Base-by-base conservation (phyloP, 2,329 filamentous ascomycete genomes). In the Aspergillus pseudoviridinutans region DNA sequence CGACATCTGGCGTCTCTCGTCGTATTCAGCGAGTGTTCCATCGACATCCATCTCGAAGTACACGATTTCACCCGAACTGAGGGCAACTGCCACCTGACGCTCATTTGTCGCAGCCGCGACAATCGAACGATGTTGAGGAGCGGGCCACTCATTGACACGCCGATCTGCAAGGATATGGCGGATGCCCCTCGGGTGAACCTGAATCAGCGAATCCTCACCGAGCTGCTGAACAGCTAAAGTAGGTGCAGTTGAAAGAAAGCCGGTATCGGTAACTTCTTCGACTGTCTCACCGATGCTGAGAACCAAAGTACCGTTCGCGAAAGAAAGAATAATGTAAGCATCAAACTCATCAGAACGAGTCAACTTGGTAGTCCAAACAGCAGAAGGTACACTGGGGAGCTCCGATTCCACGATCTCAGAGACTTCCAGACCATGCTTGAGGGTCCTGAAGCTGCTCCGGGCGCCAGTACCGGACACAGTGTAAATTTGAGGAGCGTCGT, bases 21-120 rank as follows among this genome's bases (percentile, higher is more conserved):
- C 90, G 64, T 97, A 96, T 76, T 97, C 93, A 35, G 91, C 91
- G 32, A 97, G 80, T 3, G 90, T 90, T 29, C 92, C 92, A 74
- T 97, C 93, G 0, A 86, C 84, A 68, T 97, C 94, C 86, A 97
- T 93, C 72, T 99, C 95, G 66, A 99, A 99, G 71, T 97, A 99
- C 46, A 96, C 90, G 61, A 99, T 93, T 73, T 99, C 94, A 41
- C 93, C 93, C 8, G 92, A 97, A 71, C 92, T 97, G 27, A 99
- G 80, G 1, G 94, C 94, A 51, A 97, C 88, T 3, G 92, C 92
- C 27, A 99, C 91, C 75, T 99, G 94, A 46, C 90, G 86, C 66
- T 93, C 87, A 68, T 99, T 99, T 17, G 93, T 94, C 1, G 93
- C 88, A 35, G 93, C 95, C 8, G 93, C 91, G 50, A 97, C 92